phyloP scores from a whole-genome alignment of 805 yeast species.

The Isabelozyma gotoi region DNA sequence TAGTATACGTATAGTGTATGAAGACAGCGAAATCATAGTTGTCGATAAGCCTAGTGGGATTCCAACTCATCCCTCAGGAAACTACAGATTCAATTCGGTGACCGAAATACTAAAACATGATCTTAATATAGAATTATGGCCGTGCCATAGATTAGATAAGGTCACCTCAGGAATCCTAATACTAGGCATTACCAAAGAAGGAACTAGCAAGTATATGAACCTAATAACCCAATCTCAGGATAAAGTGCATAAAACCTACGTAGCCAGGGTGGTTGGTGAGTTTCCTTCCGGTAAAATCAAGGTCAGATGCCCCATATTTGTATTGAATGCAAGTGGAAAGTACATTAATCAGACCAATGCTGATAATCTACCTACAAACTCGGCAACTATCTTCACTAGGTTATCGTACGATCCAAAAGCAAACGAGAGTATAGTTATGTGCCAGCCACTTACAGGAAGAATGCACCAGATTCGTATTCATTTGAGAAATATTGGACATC shows the following conservation, averaged over 20 bases:
- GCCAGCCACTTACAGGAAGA: constrained; percentile 52
- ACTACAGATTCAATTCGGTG: constrained; percentile 42
- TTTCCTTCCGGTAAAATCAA: constrained; percentile 32
- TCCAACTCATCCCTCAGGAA: constrained; percentile 55
- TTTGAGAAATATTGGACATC: constrained; percentile 62
- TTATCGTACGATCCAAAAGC: constrained; percentile 23
- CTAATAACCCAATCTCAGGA: constrained; percentile 27
- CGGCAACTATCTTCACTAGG: constrained; percentile 32
- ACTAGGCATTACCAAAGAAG: constrained; percentile 35
- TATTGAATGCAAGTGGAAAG: constrained; percentile 32
- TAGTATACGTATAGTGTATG: constrained; percentile 27
- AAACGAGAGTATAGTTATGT: constrained; percentile 45
- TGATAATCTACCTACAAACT: constrained; percentile 21
- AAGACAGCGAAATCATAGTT: constrained; percentile 39
- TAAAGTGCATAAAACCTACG: constrained; percentile 38
- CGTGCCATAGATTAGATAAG: constrained; percentile 51
- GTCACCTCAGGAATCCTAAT: constrained; percentile 52
- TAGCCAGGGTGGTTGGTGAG: constrained; percentile 43
- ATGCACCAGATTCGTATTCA: constrained; percentile 62
- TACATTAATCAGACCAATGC: constrained; percentile 31
- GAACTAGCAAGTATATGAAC: constrained; percentile 30
- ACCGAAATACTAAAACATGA: constrained; percentile 41
- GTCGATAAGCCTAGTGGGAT: constrained; percentile 53
- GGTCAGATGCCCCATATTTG: constrained; percentile 41
- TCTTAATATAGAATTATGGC: constrained; percentile 30